Percentiles rank a stretch among this genome's conserved stretches.
phyloP scores from a whole-genome alignment of 2,329 filamentous ascomycete species.

The Aspergillus awamori region DNA sequence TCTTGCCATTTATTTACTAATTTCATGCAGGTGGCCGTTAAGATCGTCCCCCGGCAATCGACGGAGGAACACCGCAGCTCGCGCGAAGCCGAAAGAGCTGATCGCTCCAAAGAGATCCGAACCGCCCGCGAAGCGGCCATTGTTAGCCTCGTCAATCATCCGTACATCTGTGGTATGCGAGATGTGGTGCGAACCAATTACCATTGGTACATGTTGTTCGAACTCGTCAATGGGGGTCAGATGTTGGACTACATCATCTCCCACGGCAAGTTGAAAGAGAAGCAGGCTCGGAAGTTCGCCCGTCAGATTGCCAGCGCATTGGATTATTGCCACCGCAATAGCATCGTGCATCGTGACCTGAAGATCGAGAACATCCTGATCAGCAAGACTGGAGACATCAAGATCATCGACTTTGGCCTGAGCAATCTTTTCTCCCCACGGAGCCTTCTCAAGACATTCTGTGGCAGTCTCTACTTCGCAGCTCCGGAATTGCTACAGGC shows the following conservation, averaged over 20 bases:
- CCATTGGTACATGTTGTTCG: slow-evolving; percentile 99
- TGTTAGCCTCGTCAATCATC: slow-evolving; percentile 89
- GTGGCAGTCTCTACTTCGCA: slow-evolving; percentile 95
- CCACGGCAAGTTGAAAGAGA: slow-evolving; percentile 95
- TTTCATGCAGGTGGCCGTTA: slow-evolving; percentile 77
- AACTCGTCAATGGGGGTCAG: slow-evolving; percentile 97
- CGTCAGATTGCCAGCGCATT: slow-evolving; percentile 95
- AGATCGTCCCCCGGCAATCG: slow-evolving; percentile 90
- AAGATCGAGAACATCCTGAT: slow-evolving; percentile 99
- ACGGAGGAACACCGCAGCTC: slow-evolving; percentile 76
- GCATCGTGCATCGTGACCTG: slow-evolving; percentile 93
- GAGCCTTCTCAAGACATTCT: slow-evolving; percentile 90
- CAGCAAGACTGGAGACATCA: slow-evolving; percentile 98
- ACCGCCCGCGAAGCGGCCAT: slow-evolving; percentile 96
- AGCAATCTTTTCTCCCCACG: slow-evolving; percentile 93
- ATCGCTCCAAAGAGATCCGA: slow-evolving; percentile 94
- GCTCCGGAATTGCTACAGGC: slow-evolving; percentile 93
- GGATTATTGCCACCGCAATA: slow-evolving; percentile 97
- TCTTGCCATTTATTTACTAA: background rate
- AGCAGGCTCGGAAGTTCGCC: slow-evolving; percentile 95
- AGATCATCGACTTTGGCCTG: slow-evolving; percentile 97
- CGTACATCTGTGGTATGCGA: slow-evolving; percentile 92
- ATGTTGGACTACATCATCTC: slow-evolving; percentile 99
- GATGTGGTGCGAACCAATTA: slow-evolving; percentile 95
- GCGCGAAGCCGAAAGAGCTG: slow-evolving; percentile 82